A percentile compares a stretch with the other conserved stretches of the same genome.
Conservation (phyloP, 225 moss, liverwort and hornwort species). For the Lunularia cruciata region DNA sequence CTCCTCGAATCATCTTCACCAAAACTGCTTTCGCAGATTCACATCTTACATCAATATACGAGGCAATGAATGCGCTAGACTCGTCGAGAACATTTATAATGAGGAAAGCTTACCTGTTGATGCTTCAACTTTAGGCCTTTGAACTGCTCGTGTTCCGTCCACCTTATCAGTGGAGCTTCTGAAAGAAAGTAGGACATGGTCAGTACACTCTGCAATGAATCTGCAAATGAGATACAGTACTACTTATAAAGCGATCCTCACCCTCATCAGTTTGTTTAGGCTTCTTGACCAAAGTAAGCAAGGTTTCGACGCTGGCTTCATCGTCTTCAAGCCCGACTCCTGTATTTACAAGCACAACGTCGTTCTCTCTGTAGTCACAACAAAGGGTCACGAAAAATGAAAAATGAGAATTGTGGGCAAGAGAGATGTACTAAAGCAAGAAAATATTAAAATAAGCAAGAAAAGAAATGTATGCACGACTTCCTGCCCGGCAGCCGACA, state of each 20-base stretch:
- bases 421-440: too few species aligned
- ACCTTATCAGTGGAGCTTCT: conserved; percentile 23
- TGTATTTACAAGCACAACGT: conserved; percentile 68
- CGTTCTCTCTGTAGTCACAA: conserved; percentile 85
- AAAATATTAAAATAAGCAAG: too few species aligned
- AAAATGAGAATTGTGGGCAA: too few species aligned
- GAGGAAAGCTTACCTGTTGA: conserved; percentile 53
- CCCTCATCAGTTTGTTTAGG: conserved; percentile 47
- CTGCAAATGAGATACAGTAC: background rate
- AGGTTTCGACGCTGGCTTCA: conserved; percentile 36
- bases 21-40: too few species aligned
- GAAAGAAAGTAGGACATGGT: background rate
- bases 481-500: too few species aligned
- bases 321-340: conserved; percentile 65
- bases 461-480: too few species aligned
- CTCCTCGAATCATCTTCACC: too few species aligned
- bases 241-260: conserved; percentile 11
- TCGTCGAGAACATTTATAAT: too few species aligned
- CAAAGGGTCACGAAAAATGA: too few species aligned
- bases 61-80: too few species aligned
- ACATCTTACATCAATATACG: too few species aligned
- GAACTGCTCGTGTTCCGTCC: conserved; percentile 60
- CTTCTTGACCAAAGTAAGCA: conserved; percentile 55
- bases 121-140: conserved; percentile 61
- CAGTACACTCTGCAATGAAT: background rate